These are phyloP conservation scores for Tagetes erecta DNA, from an alignment of 129 eudicot species.

Conservation along the genomic window DNA sequence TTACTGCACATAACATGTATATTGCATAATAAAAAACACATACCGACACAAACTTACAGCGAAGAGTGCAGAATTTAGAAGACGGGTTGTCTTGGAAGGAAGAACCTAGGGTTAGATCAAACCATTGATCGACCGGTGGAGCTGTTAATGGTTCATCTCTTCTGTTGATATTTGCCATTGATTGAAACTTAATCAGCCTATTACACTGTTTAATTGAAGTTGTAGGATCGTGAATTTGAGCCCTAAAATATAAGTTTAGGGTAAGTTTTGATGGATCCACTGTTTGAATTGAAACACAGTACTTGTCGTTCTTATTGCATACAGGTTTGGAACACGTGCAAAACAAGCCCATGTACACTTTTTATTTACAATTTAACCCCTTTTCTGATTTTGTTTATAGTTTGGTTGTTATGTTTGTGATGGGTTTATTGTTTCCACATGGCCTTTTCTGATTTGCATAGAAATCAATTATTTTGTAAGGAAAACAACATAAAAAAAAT, in stretches of 20 bases:
- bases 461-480: too few relatives aligned
- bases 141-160: slow-evolving; percentile 74
- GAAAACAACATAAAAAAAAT: too few relatives aligned
- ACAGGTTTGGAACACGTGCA: slow-evolving; percentile 1
- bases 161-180: slow-evolving; percentile 57
- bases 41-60: slow-evolving; percentile 51
- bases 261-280: neutral
- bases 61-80: slow-evolving; percentile 93
- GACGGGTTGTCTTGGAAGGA: slow-evolving; percentile 89
- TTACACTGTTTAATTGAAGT: slow-evolving; percentile 23
- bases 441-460: too few relatives aligned
- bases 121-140: slow-evolving; percentile 92
- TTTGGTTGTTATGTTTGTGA: too few relatives aligned
- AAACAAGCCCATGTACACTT: neutral
- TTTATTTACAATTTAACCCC: neutral
- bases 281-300: slow-evolving; percentile 6
- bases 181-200: slow-evolving; percentile 16
- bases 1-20: neutral
- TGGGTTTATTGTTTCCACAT: too few relatives aligned
- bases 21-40: neutral
- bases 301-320: neutral
- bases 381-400: neutral
- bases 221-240: slow-evolving; percentile 12
- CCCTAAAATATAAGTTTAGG: slow-evolving; percentile 22
- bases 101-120: slow-evolving; percentile 81